Base-by-base conservation (phyloP, 2,329 filamentous ascomycete genomes). In the Neonectria ditissima region DNA sequence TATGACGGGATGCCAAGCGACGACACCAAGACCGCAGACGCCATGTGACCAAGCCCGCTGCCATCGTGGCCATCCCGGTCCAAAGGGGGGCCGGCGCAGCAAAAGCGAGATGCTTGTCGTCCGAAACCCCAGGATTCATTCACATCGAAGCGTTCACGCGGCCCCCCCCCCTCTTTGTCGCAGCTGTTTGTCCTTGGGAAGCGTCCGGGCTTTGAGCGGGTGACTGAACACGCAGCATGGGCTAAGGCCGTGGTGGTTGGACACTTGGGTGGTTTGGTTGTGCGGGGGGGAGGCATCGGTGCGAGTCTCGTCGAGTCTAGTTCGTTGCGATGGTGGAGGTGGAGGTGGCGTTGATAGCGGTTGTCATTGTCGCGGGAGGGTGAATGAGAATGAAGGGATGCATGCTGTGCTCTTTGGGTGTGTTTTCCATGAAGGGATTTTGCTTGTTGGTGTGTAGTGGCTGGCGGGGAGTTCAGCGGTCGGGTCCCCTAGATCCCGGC, bases 31-130 rank as follows among this genome's bases (percentile, higher is more conserved):
- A 24, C 56, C 30, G 48, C 43, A 53, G 41, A n/a, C 11, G 48
- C 56, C 56, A 59, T 59, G 56, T 59, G 56, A 59, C 11, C 22
- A 43, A 28, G 39, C 28, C 28, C 56, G 28, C 39, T 45, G 20
- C 37, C 45, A 59, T 53, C 28, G 28, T 32, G 2, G 22, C n/a
- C 22, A 50, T 50, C 26, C 26, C 28, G 11, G 16, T 32, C 26
- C 43, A 26, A 16, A 32, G 24, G 24, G 24, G 24, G 9, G 34
- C 5, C 6, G 34, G 14, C 34, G 6, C 14, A 37, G 34, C 34
- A 37, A n/a, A n/a, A 14, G 14, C 13, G 34, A 37, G n/a, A n/a
- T 37, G 34, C 34, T 37, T 37, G 14, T 37, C 34, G 8, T 37
- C 9, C 14, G 34, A 8, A 8, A 14, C 6, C 26, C 26, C 16